phyloP scores from a whole-genome alignment of 2,329 filamentous ascomycete genomes.

The Phaeomoniella chlamydospora region DNA sequence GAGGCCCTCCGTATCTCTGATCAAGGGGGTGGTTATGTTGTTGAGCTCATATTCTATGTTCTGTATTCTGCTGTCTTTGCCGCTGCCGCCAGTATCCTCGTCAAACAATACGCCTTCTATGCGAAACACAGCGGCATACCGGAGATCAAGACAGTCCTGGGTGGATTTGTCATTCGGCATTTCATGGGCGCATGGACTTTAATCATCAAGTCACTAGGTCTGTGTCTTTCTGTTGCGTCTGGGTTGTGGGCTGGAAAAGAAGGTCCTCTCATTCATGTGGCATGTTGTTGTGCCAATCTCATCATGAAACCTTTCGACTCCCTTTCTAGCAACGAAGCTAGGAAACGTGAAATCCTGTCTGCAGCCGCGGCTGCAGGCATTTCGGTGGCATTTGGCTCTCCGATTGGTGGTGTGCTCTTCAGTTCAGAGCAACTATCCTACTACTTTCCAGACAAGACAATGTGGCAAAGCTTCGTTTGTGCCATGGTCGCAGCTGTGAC shows the following conservation, averaged over 20 bases:
- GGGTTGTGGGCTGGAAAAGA: constrained; percentile 97
- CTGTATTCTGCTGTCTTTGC: constrained; percentile 75
- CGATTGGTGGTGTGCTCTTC: constrained; percentile 88
- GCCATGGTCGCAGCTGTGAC: constrained; percentile 97
- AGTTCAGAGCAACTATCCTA: constrained; percentile 95
- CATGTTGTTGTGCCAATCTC: constrained; percentile 88
- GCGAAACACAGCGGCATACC: constrained; percentile 93
- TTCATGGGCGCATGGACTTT: constrained; percentile 85
- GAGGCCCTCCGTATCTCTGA: constrained; percentile 54
- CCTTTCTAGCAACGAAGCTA: constrained; percentile 78
- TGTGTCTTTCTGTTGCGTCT: constrained; percentile 83
- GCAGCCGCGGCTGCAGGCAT: constrained; percentile 86
- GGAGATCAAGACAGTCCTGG: constrained; percentile 92
- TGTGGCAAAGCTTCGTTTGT: constrained; percentile 99
- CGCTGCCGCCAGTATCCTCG: constrained; percentile 59
- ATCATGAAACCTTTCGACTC: constrained; percentile 79
- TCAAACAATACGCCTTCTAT: constrained; percentile 71
- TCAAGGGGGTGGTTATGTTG: constrained; percentile 57
- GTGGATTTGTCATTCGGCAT: constrained; percentile 79
- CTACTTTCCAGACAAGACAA: constrained; percentile 97
- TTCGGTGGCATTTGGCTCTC: constrained; percentile 84
- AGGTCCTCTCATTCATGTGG: constrained; percentile 86
- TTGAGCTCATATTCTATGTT: constrained; percentile 80
- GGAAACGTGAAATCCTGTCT: constrained; percentile 84
- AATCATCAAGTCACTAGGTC: constrained; percentile 72